These are phyloP conservation scores for Oryza officinalis DNA, from an alignment of 176 grass and related monocot species.

Conservation along the genomic window DNA sequence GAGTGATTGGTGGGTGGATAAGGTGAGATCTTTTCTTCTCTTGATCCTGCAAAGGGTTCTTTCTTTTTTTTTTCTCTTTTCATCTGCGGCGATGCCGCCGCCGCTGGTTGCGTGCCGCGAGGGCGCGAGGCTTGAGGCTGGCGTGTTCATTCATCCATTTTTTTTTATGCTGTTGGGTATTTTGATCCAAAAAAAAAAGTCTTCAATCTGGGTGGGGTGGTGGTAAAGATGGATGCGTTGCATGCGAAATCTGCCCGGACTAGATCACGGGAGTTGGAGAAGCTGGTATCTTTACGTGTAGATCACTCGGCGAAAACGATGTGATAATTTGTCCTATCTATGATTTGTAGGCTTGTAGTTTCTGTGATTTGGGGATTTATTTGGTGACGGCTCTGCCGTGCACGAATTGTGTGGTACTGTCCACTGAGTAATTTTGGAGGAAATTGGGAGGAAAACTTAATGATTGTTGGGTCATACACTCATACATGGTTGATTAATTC, in stretches of 20 bases:
- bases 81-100: not conserved
- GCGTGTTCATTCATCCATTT: not conserved
- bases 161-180: not conserved
- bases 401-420: conserved; percentile 15
- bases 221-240: conserved; percentile 1
- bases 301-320: conserved; percentile 43
- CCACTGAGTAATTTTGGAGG: not conserved
- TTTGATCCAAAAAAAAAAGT: not conserved
- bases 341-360: conserved; percentile 19
- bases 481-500: not conserved
- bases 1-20: conserved; percentile 25
- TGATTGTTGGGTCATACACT: not conserved
- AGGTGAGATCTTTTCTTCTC: conserved; percentile 47
- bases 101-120: not conserved
- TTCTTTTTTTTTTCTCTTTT: not conserved
- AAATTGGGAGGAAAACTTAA: not conserved
- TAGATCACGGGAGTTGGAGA: conserved; percentile 23
- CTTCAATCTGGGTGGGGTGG: not conserved
- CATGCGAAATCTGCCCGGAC: conserved; percentile 3
- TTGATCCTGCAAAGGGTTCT: not conserved
- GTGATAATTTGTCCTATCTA: conserved; percentile 27
- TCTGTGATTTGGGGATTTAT: conserved; percentile 26
- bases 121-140: not conserved
- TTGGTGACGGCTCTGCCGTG: conserved; percentile 21
- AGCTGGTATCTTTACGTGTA: conserved; percentile 16